Conservation (phyloP, 345 rosid species). For the Aquilaria malaccensis region DNA sequence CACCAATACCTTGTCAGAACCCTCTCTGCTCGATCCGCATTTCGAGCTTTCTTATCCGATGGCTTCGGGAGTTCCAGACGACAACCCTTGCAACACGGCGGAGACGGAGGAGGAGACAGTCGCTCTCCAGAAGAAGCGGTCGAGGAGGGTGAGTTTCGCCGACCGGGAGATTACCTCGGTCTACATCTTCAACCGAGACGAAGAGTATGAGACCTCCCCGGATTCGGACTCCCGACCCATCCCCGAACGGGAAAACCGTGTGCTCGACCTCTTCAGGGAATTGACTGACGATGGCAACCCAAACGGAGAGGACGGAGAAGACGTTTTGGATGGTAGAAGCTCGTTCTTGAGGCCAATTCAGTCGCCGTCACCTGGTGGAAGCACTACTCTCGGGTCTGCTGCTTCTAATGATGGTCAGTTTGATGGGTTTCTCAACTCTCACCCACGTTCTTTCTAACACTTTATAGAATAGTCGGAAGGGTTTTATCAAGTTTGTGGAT, state of each 20-base stretch:
- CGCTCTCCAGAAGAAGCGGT: slow-evolving; percentile 57
- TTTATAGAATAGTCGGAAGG: too few relatives aligned
- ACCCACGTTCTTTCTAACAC: too few relatives aligned
- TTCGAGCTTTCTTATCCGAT: slow-evolving; percentile 14
- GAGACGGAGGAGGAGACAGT: slow-evolving; percentile 71
- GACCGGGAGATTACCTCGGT: slow-evolving; percentile 89
- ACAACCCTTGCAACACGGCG: slow-evolving; percentile 33
- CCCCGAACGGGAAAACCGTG: slow-evolving; percentile 26
- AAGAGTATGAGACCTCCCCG: slow-evolving; percentile 73
- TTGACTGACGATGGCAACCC: slow-evolving; percentile 54
- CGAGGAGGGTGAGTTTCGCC: slow-evolving; percentile 95
- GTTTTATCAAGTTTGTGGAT: too few relatives aligned
- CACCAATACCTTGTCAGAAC: background rate
- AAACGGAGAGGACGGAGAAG: slow-evolving; percentile 28
- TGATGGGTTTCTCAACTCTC: background rate
- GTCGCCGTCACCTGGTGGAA: slow-evolving; percentile 85
- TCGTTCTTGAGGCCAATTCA: slow-evolving; percentile 49
- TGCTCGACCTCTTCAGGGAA: slow-evolving; percentile 44
- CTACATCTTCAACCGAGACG: slow-evolving; percentile 88
- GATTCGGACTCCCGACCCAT: slow-evolving; percentile 22
- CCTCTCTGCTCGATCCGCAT: slow-evolving; percentile 1
- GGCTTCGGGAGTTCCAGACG: slow-evolving; percentile 43
- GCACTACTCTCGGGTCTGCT: slow-evolving; percentile 66
- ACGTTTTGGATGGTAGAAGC: slow-evolving; percentile 27
- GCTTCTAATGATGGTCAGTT: slow-evolving; percentile 61